Evolutionary conservation across 2,329 filamentous ascomycete species (phyloP), one percentile per base, ranked within the genome.

Genomic region (Tolypocladium tropicale): DNA sequence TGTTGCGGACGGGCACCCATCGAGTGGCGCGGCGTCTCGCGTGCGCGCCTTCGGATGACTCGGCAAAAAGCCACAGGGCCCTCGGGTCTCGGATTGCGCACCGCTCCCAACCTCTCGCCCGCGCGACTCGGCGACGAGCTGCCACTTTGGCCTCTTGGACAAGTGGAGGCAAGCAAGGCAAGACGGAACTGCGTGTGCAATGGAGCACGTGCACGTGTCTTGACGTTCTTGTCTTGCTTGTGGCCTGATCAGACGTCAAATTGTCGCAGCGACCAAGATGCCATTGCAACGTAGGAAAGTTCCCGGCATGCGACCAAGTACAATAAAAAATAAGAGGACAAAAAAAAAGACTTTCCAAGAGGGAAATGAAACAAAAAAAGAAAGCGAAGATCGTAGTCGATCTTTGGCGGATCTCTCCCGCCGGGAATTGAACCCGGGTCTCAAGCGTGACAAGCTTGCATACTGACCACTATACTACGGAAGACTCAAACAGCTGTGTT

Each of bases 401-500:
- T 25, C 60, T 61, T 58, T 41, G 49, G 43, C 4, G 10, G 28
- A 16, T 25, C 60, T 61, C 60, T 61, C 60, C 58, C 54, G 60
- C 60, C 60, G 58, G 58, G 58, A 61, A 61, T 61, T 61, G 60
- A 61, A 61, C 60, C 60, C 60, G 60, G 60, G 60, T 61, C 60
- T 61, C 60, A 60, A 61, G 60, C 60, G 60, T 61, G 60, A 61
- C 58, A 61, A 61, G 60, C 60, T 60, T 59, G 58, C 60, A 61
- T 61, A 61, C 60, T 61, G 57, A 67, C 65, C 66, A 68, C 66
- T 68, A 68, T 67, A 68, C 63, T 67, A 67, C 65, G 65, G 63
- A 65, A 68, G 64, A 68, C 55, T 53, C 51, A 33, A 39, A 49
- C 49, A 37, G 41, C 36, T 55, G 60, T 62, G 37, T 32, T 11